Conservation (phyloP, 176 grass and related monocot species). For the Melocanna baccifera region DNA sequence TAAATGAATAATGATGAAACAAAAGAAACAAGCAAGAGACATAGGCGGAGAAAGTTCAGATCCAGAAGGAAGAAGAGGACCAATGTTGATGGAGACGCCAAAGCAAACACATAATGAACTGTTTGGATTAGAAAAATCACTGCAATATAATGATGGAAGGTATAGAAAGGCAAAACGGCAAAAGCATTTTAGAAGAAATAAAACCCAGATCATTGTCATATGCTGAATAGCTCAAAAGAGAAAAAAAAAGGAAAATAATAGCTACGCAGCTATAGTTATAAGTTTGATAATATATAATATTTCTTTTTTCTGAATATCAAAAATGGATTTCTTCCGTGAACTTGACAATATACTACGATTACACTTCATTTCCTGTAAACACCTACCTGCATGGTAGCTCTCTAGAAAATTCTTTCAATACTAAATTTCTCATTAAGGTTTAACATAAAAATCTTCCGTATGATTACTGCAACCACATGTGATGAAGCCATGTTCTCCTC, state of each 20-base stretch:
- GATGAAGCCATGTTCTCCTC: background rate
- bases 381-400: background rate
- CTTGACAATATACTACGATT: conserved; percentile 4
- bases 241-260: conserved; percentile 12
- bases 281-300: conserved; percentile 25
- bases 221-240: conserved; percentile 1
- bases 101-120: background rate
- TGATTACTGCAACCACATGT: background rate
- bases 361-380: conserved; percentile 28
- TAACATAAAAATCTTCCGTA: background rate
- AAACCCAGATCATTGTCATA: conserved; percentile 10
- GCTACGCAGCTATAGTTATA: background rate
- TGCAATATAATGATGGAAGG: conserved; percentile 10
- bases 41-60: conserved; percentile 45
- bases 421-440: background rate
- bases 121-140: conserved; percentile 2
- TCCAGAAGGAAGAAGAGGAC: conserved; percentile 44
- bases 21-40: conserved; percentile 44
- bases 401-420: background rate
- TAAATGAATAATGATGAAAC: conserved; percentile 32
- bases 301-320: conserved; percentile 11
- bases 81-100: conserved; percentile 4
- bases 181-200: conserved; percentile 21
- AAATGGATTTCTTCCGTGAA: conserved; percentile 18
- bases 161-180: background rate